Evolutionary conservation across 176 grass and related monocot genomes (phyloP), one percentile per base, ranked within the genome.

Genomic region (Alopecurus myosuroides): DNA sequence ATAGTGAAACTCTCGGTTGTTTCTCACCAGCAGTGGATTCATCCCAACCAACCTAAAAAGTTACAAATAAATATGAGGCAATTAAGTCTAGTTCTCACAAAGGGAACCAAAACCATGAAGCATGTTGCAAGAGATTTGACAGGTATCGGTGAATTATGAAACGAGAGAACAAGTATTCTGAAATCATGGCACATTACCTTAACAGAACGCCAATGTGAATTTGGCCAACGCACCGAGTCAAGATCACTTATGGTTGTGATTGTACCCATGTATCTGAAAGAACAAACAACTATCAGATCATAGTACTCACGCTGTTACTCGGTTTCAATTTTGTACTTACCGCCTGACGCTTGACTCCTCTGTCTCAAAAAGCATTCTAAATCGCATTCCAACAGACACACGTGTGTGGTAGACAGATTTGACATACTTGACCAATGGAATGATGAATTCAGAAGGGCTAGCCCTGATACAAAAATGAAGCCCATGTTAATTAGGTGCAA

Each of bases 301-400:
- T 45, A 85, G 18, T 82, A 73, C 80, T 34, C 66, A 35, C 10
- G 19, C 20, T 79, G 23, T 61, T 70, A 35, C 34, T 60, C 69
- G 28, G 33, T 45, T 85, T 87, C 33, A 86, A 50, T 58, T 66
- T 82, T 87, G 11, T 63, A 78, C 79, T 71, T 77, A 98, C 95
- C 95, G 79, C 63, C 95, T 88, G 14, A 95, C 93, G 11, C 95
- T 95, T 67, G 95, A 98, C 74, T 98, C 95, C 63, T 95, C 95
- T 8, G 95, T 98, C 89, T 98, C 95, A 82, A 98, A 98, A 91
- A 95, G 95, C 93, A 98, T 98, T 68, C 95, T 87, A 82, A 98
- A 98, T 15, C 95, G 87, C 95, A 95, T 95, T 57, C 95, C 95
- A 34, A 95, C 89, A 82, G 95, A 98, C 39, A 95, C 85, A 36